phyloP scores from a whole-genome alignment of 441 rosid species.

The Theobroma grandiflorum region DNA sequence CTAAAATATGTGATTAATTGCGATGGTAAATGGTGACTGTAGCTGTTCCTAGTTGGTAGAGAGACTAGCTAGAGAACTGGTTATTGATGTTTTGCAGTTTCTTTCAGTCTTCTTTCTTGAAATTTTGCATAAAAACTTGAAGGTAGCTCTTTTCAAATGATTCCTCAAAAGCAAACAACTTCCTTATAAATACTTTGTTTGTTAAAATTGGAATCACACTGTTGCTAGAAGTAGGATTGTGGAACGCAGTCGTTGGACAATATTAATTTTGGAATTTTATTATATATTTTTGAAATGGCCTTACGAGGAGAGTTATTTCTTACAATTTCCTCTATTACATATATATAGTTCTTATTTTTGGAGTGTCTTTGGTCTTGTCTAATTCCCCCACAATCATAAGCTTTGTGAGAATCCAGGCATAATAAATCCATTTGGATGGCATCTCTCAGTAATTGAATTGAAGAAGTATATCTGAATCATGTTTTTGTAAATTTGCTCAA shows the following conservation, averaged over 20 bases:
- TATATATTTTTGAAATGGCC: too few species aligned
- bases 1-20: too few species aligned
- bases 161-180: too few species aligned
- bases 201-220: not conserved
- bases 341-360: not conserved
- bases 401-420: not conserved
- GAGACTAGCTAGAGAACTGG: too few species aligned
- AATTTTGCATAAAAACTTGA: not conserved
- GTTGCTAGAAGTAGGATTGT: not conserved
- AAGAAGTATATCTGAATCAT: not conserved
- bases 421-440: not conserved
- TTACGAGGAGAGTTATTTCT: too few species aligned
- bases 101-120: not conserved
- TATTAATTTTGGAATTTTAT: not conserved
- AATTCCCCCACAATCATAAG: not conserved
- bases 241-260: not conserved
- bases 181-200: not conserved
- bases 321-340: too few species aligned
- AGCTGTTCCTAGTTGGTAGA: too few species aligned
- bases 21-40: too few species aligned
- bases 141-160: not conserved
- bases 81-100: too few species aligned
- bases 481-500: not conserved
- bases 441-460: not conserved
- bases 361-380: not conserved